Base-by-base conservation (phyloP, 495 filamentous ascomycete species). In the Penicillium goetzii region DNA sequence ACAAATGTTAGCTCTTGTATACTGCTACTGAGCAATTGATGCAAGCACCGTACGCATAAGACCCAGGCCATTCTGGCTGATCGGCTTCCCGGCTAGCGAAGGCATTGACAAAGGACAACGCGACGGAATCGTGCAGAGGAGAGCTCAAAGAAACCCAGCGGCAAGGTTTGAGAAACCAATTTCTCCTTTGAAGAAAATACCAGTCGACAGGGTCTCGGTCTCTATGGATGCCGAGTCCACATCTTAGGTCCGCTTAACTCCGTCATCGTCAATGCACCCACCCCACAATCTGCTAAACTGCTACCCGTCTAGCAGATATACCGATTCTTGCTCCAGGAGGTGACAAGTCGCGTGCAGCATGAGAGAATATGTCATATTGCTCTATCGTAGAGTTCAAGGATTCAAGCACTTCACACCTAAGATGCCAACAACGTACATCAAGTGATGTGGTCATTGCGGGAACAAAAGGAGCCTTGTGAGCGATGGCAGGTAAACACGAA, bases 171-270 rank as follows among this genome's bases (percentile, higher is more conserved):
- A 17, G 5, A 50, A 50, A 1, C 11, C 25, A 26, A 26, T 50
- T 28, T 14, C 10, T 5, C 12, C 17, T 50, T 7, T 28, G 47
- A 50, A 15, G 47, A 50, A 50, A 50, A 28, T 17, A 28, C 15
- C 11, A 28, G 25, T 28, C 3, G 11, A 11, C 8, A 50, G 25
- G 23, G 11, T 28, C 25, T 50, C 45, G 45, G 41, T 50, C 47
- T 50, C 23, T 50, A 7, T 10, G 12, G 11, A 50, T 50, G 25
- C 14, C 47, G 23, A 28, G 47, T 28, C 25, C 11, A 12, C 45
- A 50, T 50, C 23, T 50, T 51, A 51, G 47, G 23, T 51, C 47
- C 47, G 47, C 15, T 17, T 30, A 30, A 51, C 47, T 26, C 47
- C 47, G 47, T 3, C 25, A 51, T 51, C 25, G 12, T 17, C 11